Conservation (phyloP, 805 yeast species). For the Metschnikowia santaceciliae region DNA sequence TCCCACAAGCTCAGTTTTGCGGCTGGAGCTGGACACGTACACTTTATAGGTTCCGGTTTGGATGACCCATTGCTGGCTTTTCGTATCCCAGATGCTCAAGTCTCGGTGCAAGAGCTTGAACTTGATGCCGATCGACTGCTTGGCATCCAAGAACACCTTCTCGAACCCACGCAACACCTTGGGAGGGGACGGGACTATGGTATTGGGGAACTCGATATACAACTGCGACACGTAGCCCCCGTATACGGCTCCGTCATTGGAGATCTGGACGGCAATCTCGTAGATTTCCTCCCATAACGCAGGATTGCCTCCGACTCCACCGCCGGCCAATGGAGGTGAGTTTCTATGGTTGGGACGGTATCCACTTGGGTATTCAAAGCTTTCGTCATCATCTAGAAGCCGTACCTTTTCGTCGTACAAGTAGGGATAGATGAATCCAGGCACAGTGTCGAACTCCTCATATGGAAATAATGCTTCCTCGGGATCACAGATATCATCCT, state of each 20-base stretch:
- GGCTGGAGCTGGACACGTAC: constrained; percentile 48
- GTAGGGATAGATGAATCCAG: constrained; percentile 57
- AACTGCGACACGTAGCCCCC: constrained; percentile 53
- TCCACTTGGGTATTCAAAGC: constrained; percentile 37
- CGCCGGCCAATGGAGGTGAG: constrained; percentile 41
- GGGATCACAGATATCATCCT: constrained; percentile 50
- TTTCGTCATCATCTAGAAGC: constrained; percentile 33
- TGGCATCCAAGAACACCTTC: constrained; percentile 45
- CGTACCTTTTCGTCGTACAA: constrained; percentile 35
- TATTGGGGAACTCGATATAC: constrained; percentile 49
- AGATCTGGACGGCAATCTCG: constrained; percentile 42
- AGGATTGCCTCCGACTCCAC: constrained; percentile 58
- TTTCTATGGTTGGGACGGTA: constrained; percentile 32
- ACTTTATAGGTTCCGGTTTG: constrained; percentile 53
- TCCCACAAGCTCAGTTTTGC: constrained; percentile 45
- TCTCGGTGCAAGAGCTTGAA: constrained; percentile 51
- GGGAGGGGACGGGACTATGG: constrained; percentile 48
- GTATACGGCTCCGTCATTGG: constrained; percentile 43
- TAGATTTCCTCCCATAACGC: constrained; percentile 54
- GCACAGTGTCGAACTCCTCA: constrained; percentile 48
- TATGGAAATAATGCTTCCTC: constrained; percentile 53
- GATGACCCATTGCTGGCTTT: constrained; percentile 54
- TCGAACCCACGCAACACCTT: constrained; percentile 55
- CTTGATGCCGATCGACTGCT: constrained; percentile 31
- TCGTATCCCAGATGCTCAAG: constrained; percentile 53